Evolutionary conservation across 1,139 yeast genomes (phyloP).

Genomic region (Suhomyces chickasaworum): DNA sequence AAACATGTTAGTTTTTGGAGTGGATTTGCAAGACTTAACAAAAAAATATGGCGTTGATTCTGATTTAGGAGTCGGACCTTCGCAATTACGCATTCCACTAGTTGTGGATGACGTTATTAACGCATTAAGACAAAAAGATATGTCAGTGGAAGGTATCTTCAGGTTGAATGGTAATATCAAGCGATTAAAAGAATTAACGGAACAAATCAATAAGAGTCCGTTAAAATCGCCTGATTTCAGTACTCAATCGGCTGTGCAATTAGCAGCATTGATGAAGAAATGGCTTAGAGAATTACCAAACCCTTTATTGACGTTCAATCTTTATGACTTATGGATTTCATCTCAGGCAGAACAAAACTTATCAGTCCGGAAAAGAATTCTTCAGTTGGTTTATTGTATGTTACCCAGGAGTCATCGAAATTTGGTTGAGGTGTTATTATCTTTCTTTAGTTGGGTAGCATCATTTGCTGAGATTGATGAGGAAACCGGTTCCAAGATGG

Average conservation of each 20-base stretch:
- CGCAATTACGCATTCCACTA: slow-evolving; percentile 78
- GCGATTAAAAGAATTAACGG: slow-evolving; percentile 72
- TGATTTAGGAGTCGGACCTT: slow-evolving; percentile 84
- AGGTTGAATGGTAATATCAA: slow-evolving; percentile 95
- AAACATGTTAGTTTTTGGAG: slow-evolving; percentile 65
- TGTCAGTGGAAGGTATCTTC: slow-evolving; percentile 96
- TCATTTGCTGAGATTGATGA: slow-evolving; percentile 90
- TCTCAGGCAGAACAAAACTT: slow-evolving; percentile 62
- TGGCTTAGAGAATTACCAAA: slow-evolving; percentile 91
- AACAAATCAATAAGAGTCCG: slow-evolving; percentile 74
- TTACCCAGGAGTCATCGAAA: slow-evolving; percentile 84
- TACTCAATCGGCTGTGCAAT: slow-evolving; percentile 83
- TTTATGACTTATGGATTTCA: slow-evolving; percentile 80
- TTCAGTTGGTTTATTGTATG: slow-evolving; percentile 76
- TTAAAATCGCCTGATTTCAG: slow-evolving; percentile 70
- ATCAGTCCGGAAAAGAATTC: slow-evolving; percentile 52
- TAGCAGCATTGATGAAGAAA: slow-evolving; percentile 91
- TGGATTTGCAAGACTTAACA: slow-evolving; percentile 70
- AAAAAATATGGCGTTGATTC: slow-evolving; percentile 83
- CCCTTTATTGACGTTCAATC: slow-evolving; percentile 76
- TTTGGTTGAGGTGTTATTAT: slow-evolving; percentile 79
- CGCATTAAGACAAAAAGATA: slow-evolving; percentile 86
- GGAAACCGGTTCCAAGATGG: slow-evolving; percentile 94
- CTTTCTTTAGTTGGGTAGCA: slow-evolving; percentile 93
- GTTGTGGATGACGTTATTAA: slow-evolving; percentile 83